phyloP scores from a whole-genome alignment of 768 basidiomycete species.

The Lactarius vividus region DNA sequence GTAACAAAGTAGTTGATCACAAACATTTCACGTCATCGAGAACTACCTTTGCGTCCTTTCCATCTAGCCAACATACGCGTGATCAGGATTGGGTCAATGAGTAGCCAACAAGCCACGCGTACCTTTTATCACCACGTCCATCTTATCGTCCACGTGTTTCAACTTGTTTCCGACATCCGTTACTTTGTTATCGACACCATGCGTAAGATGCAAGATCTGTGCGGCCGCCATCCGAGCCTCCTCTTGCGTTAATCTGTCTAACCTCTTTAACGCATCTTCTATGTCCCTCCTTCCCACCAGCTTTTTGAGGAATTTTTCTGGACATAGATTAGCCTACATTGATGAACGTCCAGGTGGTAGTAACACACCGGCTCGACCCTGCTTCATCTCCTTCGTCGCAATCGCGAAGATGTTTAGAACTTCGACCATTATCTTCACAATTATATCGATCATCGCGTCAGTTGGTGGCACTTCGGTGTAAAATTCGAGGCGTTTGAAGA shows the following conservation, averaged over 20 bases:
- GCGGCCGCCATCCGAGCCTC: neutral
- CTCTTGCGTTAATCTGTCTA: neutral
- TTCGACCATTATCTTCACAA: neutral
- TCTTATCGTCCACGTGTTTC: neutral
- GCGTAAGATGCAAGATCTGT: neutral
- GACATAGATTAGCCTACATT: neutral
- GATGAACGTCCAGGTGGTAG: rapidly evolving
- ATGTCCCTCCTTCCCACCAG: neutral
- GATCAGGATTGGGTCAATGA: neutral
- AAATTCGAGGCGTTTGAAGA: neutral
- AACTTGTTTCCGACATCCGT: no score
- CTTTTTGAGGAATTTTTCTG: neutral
- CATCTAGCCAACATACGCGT: neutral
- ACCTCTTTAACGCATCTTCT: neutral
- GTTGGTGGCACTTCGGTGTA: neutral
- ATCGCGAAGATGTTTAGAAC: neutral
- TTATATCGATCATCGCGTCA: neutral
- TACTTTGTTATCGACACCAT: neutral
- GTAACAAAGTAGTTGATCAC: neutral
- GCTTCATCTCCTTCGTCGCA: neutral
- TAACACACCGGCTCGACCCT: neutral
- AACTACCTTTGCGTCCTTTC: neutral
- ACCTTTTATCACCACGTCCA: neutral
- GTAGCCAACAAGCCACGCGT: neutral
- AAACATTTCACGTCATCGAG: neutral